phyloP scores from a whole-genome alignment of 2,329 filamentous ascomycete species.

The Lachnellula hyalina region DNA sequence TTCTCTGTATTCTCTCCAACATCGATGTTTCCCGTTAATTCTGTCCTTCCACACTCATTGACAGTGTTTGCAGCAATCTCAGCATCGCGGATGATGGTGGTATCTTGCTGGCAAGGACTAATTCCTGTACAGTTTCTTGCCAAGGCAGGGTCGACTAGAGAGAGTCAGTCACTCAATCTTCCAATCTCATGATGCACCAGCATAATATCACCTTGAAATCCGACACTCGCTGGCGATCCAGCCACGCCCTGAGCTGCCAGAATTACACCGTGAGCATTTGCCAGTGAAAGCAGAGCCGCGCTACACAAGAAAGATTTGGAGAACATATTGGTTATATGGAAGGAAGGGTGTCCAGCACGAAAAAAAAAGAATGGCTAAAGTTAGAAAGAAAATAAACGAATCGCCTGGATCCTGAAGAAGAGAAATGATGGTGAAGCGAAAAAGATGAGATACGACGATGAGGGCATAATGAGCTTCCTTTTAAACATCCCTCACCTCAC shows the following conservation, averaged over 20 bases:
- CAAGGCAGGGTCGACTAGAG: conserved; percentile 45
- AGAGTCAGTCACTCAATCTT: neutral
- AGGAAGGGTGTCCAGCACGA: conserved; percentile 31
- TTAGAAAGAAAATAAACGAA: conserved; percentile 21
- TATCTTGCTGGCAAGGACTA: conserved; percentile 61
- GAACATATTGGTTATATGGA: conserved; percentile 32
- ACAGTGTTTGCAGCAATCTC: conserved; percentile 48
- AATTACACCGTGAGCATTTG: conserved; percentile 42
- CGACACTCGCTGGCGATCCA: conserved; percentile 43
- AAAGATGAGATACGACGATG: conserved; percentile 9
- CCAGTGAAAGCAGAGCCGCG: conserved; percentile 34
- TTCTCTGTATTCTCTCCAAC: conserved; percentile 51
- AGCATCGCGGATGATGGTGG: conserved; percentile 56
- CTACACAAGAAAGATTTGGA: conserved; percentile 27
- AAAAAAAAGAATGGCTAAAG: conserved; percentile 25
- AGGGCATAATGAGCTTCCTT: conserved; percentile 2
- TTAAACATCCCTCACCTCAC: neutral
- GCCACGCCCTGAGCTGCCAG: conserved; percentile 41
- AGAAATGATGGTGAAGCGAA: conserved; percentile 22
- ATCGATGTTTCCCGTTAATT: conserved; percentile 56
- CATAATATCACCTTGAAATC: conserved; percentile 34
- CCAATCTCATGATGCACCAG: neutral
- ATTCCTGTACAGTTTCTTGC: conserved; percentile 59
- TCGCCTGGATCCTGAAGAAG: conserved; percentile 23
- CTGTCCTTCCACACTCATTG: conserved; percentile 58